A percentile compares a stretch with the other conserved stretches of the same genome.
Evolutionary conservation across 2,329 filamentous ascomycete genomes (phyloP).

Genomic region (Knoxdaviesia capensis): DNA sequence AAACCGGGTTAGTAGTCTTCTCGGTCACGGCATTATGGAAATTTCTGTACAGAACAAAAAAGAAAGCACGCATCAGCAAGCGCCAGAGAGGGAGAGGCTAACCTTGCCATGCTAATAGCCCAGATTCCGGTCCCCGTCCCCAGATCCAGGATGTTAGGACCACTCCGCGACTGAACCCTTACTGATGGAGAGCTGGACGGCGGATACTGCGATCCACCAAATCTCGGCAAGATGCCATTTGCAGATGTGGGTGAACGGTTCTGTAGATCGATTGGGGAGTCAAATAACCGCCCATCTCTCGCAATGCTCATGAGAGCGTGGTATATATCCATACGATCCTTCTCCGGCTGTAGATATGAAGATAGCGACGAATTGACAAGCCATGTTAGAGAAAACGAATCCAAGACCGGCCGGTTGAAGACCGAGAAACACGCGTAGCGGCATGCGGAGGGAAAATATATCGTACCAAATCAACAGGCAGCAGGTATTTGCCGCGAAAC

Average conservation of each 20-base stretch:
- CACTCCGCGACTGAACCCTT: slow-evolving; percentile 3
- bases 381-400: slow-evolving; percentile 5
- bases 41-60: too few relatives aligned
- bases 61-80: too few relatives aligned
- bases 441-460: too few relatives aligned
- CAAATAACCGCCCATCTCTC: background rate
- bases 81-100: slow-evolving; percentile 12
- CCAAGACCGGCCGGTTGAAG: too few relatives aligned
- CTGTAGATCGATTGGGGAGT: too few relatives aligned
- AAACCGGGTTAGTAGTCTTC: background rate
- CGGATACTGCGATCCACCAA: too few relatives aligned
- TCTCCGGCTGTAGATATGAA: slow-evolving; percentile 37
- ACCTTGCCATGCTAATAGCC: slow-evolving; percentile 73
- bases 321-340: slow-evolving; percentile 63
- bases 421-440: too few relatives aligned
- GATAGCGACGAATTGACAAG: slow-evolving; percentile 2
- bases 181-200: slow-evolving; percentile 3
- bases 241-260: too few relatives aligned
- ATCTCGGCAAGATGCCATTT: too few relatives aligned
- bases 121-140: slow-evolving; percentile 85
- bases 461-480: slow-evolving; percentile 55
- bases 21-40: too few relatives aligned
- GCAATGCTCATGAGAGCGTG: slow-evolving; percentile 44
- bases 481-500: slow-evolving; percentile 48
- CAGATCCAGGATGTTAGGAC: slow-evolving; percentile 35